Percentiles rank a stretch among this genome's conserved stretches.
phyloP scores from a whole-genome alignment of 2,329 filamentous ascomycete genomes.

The Ascochyta rabiei region DNA sequence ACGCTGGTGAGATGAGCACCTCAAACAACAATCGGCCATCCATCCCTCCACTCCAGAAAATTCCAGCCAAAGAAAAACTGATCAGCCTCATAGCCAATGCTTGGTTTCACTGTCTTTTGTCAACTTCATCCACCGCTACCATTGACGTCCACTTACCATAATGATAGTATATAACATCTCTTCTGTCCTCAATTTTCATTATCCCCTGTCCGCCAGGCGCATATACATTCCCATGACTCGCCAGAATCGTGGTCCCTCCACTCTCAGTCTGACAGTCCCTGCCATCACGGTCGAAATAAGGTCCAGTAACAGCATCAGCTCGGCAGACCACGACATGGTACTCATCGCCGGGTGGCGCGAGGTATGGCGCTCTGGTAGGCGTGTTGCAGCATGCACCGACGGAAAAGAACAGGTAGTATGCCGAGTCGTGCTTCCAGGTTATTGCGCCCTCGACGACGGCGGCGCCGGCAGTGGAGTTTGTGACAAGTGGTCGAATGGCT shows the following conservation, averaged over 20 bases:
- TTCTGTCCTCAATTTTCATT: slow-evolving; percentile 21
- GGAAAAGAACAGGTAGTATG: slow-evolving; percentile 69
- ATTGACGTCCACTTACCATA: slow-evolving; percentile 28
- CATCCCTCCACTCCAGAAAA: slow-evolving; percentile 35
- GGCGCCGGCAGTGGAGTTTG: slow-evolving; percentile 25
- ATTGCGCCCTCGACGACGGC: slow-evolving; percentile 57
- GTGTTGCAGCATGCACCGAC: slow-evolving; percentile 65
- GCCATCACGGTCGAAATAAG: slow-evolving; percentile 51
- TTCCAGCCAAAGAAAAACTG: slow-evolving; percentile 42
- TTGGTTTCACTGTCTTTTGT: slow-evolving; percentile 26
- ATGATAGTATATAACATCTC: slow-evolving; percentile 40
- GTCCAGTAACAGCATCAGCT: slow-evolving; percentile 55
- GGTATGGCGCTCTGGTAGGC: slow-evolving; percentile 42
- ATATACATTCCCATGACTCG: slow-evolving; percentile 57
- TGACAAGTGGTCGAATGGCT: slow-evolving; percentile 24
- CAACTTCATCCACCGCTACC: not conserved
- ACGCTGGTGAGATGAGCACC: too few relatives aligned
- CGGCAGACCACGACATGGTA: slow-evolving; percentile 69
- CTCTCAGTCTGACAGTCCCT: slow-evolving; percentile 53
- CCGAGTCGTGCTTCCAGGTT: slow-evolving; percentile 56
- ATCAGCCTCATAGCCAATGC: slow-evolving; percentile 29
- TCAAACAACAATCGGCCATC: slow-evolving; percentile 33
- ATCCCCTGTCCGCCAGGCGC: slow-evolving; percentile 44
- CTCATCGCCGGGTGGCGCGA: slow-evolving; percentile 61
- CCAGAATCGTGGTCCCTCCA: slow-evolving; percentile 66